A percentile compares a stretch with the other conserved stretches of the same genome.
Conservation (phyloP, 306 rosid species). For the Vicia sativa region DNA sequence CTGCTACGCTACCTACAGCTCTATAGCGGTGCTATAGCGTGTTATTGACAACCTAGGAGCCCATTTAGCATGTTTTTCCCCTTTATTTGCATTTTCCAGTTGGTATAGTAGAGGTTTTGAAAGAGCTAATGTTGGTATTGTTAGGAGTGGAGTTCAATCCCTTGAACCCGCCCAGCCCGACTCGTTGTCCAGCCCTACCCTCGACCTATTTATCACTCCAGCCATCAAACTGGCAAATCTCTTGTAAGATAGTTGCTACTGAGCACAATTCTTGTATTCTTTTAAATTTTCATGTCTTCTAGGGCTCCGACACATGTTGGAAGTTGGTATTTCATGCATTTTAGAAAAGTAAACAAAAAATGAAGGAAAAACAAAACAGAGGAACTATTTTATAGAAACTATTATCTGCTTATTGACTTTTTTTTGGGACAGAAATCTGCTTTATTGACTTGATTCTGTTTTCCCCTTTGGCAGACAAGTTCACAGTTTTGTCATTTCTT, state of each 20-base stretch:
- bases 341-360: not conserved
- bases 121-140: too few species aligned
- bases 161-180: too few species aligned
- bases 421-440: not conserved
- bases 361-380: not conserved
- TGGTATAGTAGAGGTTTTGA: not conserved
- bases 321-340: conserved; percentile 6
- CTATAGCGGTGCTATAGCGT: too few species aligned
- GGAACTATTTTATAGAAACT: not conserved
- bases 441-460: conserved; percentile 24
- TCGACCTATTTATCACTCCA: too few species aligned
- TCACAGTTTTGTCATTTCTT: conserved; percentile 86
- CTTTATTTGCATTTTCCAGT: not conserved
- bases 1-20: too few species aligned
- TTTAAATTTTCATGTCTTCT: not conserved
- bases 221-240: too few species aligned
- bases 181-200: too few species aligned
- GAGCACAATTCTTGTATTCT: too few species aligned
- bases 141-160: too few species aligned
- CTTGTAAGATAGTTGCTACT: too few species aligned
- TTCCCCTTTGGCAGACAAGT: conserved; percentile 65
- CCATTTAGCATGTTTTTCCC: not conserved
- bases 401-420: not conserved
- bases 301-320: not conserved
- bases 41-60: too few species aligned